Evolutionary conservation across 1,139 yeast genomes (phyloP), one percentile per base, ranked within the genome.

Genomic region (Zygosaccharomyces pseudobailii): DNA sequence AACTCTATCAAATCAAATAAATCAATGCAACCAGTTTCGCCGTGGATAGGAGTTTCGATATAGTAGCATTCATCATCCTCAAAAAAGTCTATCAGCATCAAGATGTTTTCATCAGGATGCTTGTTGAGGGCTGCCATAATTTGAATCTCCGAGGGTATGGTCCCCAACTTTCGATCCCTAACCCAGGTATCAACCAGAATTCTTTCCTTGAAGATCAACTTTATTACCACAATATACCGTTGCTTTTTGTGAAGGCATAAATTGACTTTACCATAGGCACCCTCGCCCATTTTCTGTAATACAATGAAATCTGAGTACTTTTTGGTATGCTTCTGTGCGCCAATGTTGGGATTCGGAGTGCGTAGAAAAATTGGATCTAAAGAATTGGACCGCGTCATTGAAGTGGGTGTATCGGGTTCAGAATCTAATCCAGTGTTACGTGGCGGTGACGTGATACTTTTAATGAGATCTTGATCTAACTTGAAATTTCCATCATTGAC

Each of bases 151-250:
- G 92, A 82, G 0, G 98, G 97, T 28, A 92, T 86, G 0, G 96
- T 90, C 4, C 98, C 98, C 36, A 90, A 71, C 53, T 78, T 79
- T 21, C 96, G 77, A 66, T 92, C 97, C 48, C 97, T 74, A 2
- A 89, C 95, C 98, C 98, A 92, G 0, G 97, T 88, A 65, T 92
- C 98, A 6, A 92, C 97, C 60, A 92, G 72, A 57, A 92, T 92
- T 47, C 96, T 78, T 56, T 89, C 96, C 62, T 92, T 92, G 61
- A 87, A 87, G 41, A 92, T 92, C 57, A 95, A 82, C 66, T 92
- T 92, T 54, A 92, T 78, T 10, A 90, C 89, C 33, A 89, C 82
- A 51, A 75, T 78, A 61, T 87, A 84, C 8, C 69, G 68, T 13
- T 63, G 58, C 22, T 75, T 73, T 40, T 76, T 78, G 59, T 85